Percentiles rank a stretch among this genome's conserved stretches.
phyloP scores from a whole-genome alignment of 306 rosid species.

The Rosa chinensis region DNA sequence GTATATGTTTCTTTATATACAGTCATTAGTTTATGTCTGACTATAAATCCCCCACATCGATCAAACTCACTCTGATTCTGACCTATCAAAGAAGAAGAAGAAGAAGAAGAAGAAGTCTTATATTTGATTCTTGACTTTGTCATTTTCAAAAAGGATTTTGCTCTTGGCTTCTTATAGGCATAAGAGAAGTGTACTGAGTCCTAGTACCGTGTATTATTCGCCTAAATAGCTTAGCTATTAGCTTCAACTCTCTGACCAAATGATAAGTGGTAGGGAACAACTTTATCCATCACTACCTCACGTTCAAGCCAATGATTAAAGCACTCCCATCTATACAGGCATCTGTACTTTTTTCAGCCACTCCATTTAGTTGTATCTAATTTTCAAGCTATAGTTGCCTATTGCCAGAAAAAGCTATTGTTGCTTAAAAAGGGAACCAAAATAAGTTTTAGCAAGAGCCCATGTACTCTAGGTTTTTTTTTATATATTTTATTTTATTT shows the following conservation, averaged over 20 bases:
- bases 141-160: slow-evolving; percentile 23
- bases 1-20: neutral
- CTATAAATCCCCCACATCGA: neutral
- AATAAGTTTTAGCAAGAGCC: neutral
- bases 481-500: neutral
- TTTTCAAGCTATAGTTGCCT: neutral
- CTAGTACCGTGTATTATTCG: neutral
- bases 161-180: neutral
- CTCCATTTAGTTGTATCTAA: neutral
- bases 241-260: slow-evolving; percentile 14
- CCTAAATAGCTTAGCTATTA: neutral
- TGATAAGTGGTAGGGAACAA: slow-evolving; percentile 1
- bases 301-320: neutral
- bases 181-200: slow-evolving; percentile 4
- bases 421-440: neutral
- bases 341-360: neutral
- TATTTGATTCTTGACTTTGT: neutral
- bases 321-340: neutral
- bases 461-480: neutral
- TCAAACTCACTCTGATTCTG: neutral
- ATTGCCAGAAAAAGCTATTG: neutral
- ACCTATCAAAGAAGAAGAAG: neutral
- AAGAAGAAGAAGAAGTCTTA: neutral
- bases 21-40: slow-evolving; percentile 13
- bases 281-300: neutral